Percentiles rank a stretch among this genome's conserved stretches.
phyloP scores from a whole-genome alignment of 2,329 filamentous ascomycete species.

The Mycosphaerella sp. region DNA sequence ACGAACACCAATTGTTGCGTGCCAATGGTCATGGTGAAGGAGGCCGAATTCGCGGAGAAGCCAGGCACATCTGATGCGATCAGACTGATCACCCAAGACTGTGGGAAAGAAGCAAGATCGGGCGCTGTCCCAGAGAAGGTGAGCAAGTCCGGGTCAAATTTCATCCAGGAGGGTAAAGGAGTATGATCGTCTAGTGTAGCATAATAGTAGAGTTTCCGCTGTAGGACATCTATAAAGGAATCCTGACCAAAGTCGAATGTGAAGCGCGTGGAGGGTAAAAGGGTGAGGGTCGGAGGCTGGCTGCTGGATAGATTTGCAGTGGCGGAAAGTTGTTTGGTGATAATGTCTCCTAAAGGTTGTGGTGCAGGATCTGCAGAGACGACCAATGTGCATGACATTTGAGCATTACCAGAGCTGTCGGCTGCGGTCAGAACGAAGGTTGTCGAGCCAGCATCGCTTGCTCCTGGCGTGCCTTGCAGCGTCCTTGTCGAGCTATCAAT shows the following conservation, averaged over 20 bases:
- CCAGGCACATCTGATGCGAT: slow-evolving; percentile 75
- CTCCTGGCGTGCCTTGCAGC: slow-evolving; percentile 63
- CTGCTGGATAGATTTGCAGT: slow-evolving; percentile 51
- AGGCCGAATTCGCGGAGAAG: slow-evolving; percentile 60
- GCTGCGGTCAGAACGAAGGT: slow-evolving; percentile 63
- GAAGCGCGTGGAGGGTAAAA: slow-evolving; percentile 35
- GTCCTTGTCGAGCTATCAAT: slow-evolving; percentile 59
- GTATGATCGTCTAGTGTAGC: slow-evolving; percentile 69
- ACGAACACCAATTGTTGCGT: slow-evolving; percentile 62
- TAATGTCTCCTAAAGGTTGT: slow-evolving; percentile 49
- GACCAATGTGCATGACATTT: slow-evolving; percentile 63
- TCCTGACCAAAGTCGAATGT: slow-evolving; percentile 39
- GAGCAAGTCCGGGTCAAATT: slow-evolving; percentile 59
- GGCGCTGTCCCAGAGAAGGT: slow-evolving; percentile 68
- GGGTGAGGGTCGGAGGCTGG: slow-evolving; percentile 51
- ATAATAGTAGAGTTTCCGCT: slow-evolving; percentile 60
- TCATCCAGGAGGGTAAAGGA: slow-evolving; percentile 78
- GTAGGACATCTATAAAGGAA: slow-evolving; percentile 54
- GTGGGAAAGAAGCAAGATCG: slow-evolving; percentile 58
- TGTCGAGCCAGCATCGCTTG: slow-evolving; percentile 51
- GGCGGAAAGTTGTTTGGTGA: slow-evolving; percentile 48
- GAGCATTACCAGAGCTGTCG: slow-evolving; percentile 57
- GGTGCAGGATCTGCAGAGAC: slow-evolving; percentile 56
- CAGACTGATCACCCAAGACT: slow-evolving; percentile 64
- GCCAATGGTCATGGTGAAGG: slow-evolving; percentile 67